Conservation (phyloP, 192 early-diverging fungal genomes). For the Podila horticola region DNA sequence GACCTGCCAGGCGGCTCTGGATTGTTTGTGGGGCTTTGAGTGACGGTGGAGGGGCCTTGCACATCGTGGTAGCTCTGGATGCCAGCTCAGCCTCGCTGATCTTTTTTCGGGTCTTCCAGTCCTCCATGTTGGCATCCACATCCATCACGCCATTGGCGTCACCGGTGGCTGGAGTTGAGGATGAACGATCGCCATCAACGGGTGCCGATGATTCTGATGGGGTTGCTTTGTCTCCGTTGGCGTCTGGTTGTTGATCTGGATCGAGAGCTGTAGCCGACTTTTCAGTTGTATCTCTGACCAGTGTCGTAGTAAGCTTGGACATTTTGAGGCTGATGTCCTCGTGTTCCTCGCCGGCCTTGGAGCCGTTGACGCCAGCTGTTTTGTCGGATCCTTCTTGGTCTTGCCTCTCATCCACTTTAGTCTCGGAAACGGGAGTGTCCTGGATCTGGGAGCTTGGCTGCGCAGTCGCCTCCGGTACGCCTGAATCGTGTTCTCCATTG, state of each 20-base stretch:
- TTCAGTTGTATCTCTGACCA: too few relatives aligned
- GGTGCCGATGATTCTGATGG: too few relatives aligned
- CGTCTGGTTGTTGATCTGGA: too few relatives aligned
- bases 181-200: neutral
- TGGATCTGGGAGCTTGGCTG: neutral
- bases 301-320: too few relatives aligned
- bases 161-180: neutral
- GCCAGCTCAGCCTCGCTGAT: conserved; percentile 41
- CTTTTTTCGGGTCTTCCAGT: conserved; percentile 47
- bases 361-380: too few relatives aligned
- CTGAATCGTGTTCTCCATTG: neutral
- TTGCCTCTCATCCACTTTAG: too few relatives aligned
- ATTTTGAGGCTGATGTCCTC: too few relatives aligned
- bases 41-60: conserved; percentile 33
- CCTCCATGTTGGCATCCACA: conserved; percentile 25
- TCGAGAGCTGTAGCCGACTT: too few relatives aligned
- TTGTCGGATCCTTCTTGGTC: too few relatives aligned
- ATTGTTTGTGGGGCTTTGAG: conserved; percentile 39
- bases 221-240: too few relatives aligned
- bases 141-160: conserved; percentile 11
- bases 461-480: neutral
- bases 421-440: too few relatives aligned
- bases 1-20: conserved; percentile 35
- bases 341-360: too few relatives aligned
- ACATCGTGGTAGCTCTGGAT: conserved; percentile 35